These are phyloP conservation scores for Forsythia viridissima DNA, from an alignment of 257 asterid species.

Conservation along the genomic window DNA sequence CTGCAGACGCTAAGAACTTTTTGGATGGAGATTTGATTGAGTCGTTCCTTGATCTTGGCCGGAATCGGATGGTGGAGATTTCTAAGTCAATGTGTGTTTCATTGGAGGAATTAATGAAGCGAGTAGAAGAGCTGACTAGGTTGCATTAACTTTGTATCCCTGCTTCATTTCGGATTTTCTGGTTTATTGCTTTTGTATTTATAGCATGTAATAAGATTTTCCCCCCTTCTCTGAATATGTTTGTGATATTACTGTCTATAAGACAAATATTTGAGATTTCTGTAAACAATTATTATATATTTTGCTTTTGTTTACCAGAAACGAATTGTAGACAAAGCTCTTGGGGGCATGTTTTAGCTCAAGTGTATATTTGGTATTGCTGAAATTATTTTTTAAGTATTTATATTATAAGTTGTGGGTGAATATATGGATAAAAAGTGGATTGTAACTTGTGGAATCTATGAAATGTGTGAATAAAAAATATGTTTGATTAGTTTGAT, in stretches of 20 bases:
- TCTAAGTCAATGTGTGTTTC: constrained; percentile 65
- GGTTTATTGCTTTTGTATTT: neutral
- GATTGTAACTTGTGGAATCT: too few species aligned
- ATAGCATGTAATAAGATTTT: neutral
- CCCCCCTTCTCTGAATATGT: neutral
- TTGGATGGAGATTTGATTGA: constrained; percentile 93
- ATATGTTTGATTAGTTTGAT: too few species aligned
- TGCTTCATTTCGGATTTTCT: neutral
- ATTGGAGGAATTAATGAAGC: constrained; percentile 92
- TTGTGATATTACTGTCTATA: neutral
- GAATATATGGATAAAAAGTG: too few species aligned
- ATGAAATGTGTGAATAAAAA: too few species aligned
- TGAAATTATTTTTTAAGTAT: too few species aligned
- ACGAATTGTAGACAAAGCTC: too few species aligned
- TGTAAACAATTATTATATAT: neutral
- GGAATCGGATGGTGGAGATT: constrained; percentile 81
- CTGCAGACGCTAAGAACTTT: constrained; percentile 74
- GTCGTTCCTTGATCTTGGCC: constrained; percentile 80
- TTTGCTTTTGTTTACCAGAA: neutral
- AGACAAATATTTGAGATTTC: neutral
- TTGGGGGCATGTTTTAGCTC: too few species aligned
- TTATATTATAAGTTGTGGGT: too few species aligned
- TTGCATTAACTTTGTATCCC: constrained; percentile 48
- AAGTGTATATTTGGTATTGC: too few species aligned
- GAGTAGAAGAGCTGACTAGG: constrained; percentile 96